These are phyloP conservation scores for Torulaspora indica DNA, from an alignment of 805 yeast species.

Conservation along the genomic window DNA sequence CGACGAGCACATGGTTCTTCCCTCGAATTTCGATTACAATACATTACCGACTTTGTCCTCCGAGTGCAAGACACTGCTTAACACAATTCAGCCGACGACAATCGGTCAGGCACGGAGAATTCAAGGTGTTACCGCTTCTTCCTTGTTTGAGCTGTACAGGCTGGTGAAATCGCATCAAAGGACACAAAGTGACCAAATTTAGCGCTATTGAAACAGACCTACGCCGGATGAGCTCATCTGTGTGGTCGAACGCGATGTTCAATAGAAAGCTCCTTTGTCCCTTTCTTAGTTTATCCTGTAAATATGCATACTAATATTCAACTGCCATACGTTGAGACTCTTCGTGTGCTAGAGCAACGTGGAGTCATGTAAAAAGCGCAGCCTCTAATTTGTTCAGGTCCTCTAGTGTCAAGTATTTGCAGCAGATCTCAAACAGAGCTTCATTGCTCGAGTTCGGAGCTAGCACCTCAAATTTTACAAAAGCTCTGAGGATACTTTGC, in stretches of 20 bases:
- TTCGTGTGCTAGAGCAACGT: too few species aligned
- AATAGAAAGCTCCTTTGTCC: too few species aligned
- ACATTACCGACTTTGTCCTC: constrained; percentile 59
- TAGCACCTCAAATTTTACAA: constrained; percentile 17
- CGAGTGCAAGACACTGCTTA: constrained; percentile 67
- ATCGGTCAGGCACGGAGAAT: constrained; percentile 93
- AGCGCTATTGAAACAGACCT: too few species aligned
- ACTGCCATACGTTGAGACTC: not conserved
- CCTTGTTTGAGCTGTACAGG: constrained; percentile 71
- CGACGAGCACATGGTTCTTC: constrained; percentile 75
- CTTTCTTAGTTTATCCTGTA: not conserved
- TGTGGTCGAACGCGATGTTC: too few species aligned
- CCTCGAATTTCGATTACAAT: constrained; percentile 59
- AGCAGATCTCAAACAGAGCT: constrained; percentile 28
- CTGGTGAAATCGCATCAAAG: constrained; percentile 37
- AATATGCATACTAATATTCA: not conserved
- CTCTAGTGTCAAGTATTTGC: constrained; percentile 26
- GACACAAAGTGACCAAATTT: constrained; percentile 6
- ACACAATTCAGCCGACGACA: constrained; percentile 76
- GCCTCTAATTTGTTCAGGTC: constrained; percentile 27
- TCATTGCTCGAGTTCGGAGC: constrained; percentile 16
- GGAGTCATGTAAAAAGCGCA: constrained; percentile 15
- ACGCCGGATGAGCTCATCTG: too few species aligned
- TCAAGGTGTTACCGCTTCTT: constrained; percentile 94
- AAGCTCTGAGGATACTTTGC: constrained; percentile 14